Base-by-base conservation (phyloP, 2,329 filamentous ascomycete genomes). In the Trichoderma breve region DNA sequence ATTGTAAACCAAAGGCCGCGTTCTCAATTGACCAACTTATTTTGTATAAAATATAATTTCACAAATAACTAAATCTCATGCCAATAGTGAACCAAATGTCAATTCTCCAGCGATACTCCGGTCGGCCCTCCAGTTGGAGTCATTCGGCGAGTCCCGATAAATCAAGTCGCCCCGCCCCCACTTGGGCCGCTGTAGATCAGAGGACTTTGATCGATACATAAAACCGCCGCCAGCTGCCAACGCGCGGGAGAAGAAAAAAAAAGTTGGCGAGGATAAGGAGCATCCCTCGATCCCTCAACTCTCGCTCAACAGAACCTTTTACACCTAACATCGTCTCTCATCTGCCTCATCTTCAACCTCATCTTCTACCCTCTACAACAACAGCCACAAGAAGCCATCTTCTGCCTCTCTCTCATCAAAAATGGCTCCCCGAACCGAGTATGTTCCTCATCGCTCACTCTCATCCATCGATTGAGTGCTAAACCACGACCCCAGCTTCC, bases 401-500 rank as follows among this genome's bases (percentile, higher is more conserved):
- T 11, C 4, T 24, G 15, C 11, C 26, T 12, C 14, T 61, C 4
- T 28, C 32, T 15, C 14, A 26, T 26, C 32, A 11, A 70, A 70
- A 74, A 86, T 62, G 58, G 58, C 60, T n/a, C 34, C 60, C 15
- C 57, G 57, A 60, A 60, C 57, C 3, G 57, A 60, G 57, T 60
- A 60, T 14, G 57, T 34, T 28, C 30, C 6, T 12, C 14, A n/a
- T 30, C 57, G n/a, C 57, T 32, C 30, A n/a, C 4, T 60, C 55
- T 60, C 57, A 60, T 6, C 36, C 9, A 12, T 34, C 28, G 28
- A 39, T 15, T 55, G 18, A 51, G 18, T 30, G 18, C 30, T 18
- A 28, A 63, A 61, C 21, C 47, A 26, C 9, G 14, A 43, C 15
- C 18, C 12, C 36, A 93, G 92, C 79, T 91, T 94, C 81, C 92